These are phyloP conservation scores for Umbilicus rupestris DNA, from an alignment of 164 flowering plant species.

Conservation along the genomic window DNA sequence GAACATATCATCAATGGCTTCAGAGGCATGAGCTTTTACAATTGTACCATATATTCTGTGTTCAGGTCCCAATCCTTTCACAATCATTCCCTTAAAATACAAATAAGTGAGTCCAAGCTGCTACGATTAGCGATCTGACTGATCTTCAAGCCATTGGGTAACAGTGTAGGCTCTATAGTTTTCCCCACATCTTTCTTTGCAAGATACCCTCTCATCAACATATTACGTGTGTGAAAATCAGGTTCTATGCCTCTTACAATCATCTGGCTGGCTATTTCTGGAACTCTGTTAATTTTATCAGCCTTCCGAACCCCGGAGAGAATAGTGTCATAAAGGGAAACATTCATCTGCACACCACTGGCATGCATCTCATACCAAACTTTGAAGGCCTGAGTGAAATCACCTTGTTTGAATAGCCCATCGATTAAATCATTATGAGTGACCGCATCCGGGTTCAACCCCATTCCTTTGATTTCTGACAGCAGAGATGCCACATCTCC, in stretches of 20 bases:
- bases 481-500: slow-evolving; percentile 16
- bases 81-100: not conserved
- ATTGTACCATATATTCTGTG: not conserved
- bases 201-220: not conserved
- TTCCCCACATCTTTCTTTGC: not conserved
- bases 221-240: not conserved
- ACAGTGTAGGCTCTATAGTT: not conserved
- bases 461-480: slow-evolving; percentile 12
- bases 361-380: slow-evolving; percentile 47
- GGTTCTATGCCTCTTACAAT: slow-evolving; percentile 3
- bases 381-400: slow-evolving; percentile 36
- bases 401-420: slow-evolving; percentile 40
- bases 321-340: slow-evolving; percentile 33
- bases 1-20: not conserved
- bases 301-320: slow-evolving; percentile 43
- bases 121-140: not conserved
- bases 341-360: slow-evolving; percentile 28
- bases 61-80: not conserved
- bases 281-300: slow-evolving; percentile 44
- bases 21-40: not conserved
- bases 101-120: not conserved
- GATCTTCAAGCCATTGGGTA: not conserved
- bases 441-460: slow-evolving; percentile 2
- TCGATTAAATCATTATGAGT: slow-evolving; percentile 11
- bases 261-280: slow-evolving; percentile 14